phyloP scores from a whole-genome alignment of 2,329 filamentous ascomycete genomes.

The Thelonectria discophora region DNA sequence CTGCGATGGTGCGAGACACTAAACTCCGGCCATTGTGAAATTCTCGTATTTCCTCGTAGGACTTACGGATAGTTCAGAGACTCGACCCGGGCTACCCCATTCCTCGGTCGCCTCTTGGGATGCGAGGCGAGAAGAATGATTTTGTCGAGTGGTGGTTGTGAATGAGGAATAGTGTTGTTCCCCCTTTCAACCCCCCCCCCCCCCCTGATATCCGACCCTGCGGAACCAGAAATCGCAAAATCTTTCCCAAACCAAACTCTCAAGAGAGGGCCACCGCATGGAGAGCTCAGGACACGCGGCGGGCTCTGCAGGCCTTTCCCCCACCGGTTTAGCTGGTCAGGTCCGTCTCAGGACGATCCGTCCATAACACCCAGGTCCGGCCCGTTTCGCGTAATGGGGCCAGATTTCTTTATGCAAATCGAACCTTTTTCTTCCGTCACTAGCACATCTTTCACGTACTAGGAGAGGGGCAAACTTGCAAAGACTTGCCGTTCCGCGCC shows the following conservation, averaged over 20 bases:
- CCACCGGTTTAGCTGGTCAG: not conserved
- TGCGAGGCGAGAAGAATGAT: not conserved
- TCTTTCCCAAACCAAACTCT: too few relatives aligned
- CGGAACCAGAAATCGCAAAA: too few relatives aligned
- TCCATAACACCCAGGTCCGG: slow-evolving; percentile 8
- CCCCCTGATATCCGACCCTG: not conserved
- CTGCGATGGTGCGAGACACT: not conserved
- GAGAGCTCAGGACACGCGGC: not conserved
- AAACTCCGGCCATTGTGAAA: not conserved
- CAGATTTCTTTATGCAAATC: not conserved
- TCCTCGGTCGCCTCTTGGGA: not conserved
- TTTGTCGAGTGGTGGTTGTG: not conserved
- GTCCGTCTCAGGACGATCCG: slow-evolving; percentile 7
- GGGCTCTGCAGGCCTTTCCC: not conserved
- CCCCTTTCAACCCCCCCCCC: not conserved
- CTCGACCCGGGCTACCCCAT: not conserved
- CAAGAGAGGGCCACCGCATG: not conserved
- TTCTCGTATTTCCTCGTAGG: not conserved
- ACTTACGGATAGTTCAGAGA: not conserved
- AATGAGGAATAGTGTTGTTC: not conserved
- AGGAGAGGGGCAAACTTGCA: not conserved
- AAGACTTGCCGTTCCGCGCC: not conserved
- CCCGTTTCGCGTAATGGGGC: not conserved
- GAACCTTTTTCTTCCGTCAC: not conserved
- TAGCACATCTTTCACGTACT: not conserved